Evolutionary conservation across 2,329 filamentous ascomycete genomes (phyloP).

Genomic region (Ophiostoma perfectum): DNA sequence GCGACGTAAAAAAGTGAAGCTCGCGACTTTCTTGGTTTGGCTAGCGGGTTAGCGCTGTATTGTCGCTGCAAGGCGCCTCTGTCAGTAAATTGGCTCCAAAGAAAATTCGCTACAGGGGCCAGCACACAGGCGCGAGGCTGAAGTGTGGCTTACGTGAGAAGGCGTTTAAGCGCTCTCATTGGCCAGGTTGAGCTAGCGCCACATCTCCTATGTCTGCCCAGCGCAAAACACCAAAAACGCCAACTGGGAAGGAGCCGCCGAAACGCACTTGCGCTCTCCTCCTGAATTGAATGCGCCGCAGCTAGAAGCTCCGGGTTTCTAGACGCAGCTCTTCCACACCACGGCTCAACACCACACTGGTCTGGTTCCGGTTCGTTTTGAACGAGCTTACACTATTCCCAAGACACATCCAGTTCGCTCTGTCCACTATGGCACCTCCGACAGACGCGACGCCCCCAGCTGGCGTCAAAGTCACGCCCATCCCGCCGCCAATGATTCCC

Average conservation of each 20-base stretch:
- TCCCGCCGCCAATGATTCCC: constrained; percentile 26
- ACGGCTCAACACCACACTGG: neutral
- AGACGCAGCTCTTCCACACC: neutral
- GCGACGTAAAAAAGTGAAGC: constrained; percentile 17
- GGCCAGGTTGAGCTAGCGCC: constrained; percentile 19
- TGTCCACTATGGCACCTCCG: neutral
- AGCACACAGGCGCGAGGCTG: constrained; percentile 23
- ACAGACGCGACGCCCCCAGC: constrained; percentile 13
- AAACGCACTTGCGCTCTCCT: constrained; percentile 18
- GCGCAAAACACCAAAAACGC: constrained; percentile 10
- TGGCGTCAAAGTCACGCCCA: constrained; percentile 25
- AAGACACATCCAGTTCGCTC: too few species aligned
- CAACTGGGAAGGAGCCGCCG: constrained; percentile 11
- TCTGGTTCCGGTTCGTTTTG: too few species aligned
- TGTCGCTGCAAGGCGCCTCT: constrained; percentile 3
- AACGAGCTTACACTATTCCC: too few species aligned
- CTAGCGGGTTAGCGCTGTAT: constrained; percentile 4
- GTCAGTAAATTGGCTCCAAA: neutral
- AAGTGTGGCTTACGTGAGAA: constrained; percentile 24
- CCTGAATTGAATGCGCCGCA: constrained; percentile 12
- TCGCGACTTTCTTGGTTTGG: constrained; percentile 17
- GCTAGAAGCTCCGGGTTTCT: neutral
- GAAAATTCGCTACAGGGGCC: constrained; percentile 8
- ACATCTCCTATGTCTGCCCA: constrained; percentile 13
- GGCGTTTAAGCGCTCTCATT: neutral